These are phyloP conservation scores for Oenanthe sinensis DNA, from an alignment of 129 eudicot genomes.

Conservation along the genomic window DNA sequence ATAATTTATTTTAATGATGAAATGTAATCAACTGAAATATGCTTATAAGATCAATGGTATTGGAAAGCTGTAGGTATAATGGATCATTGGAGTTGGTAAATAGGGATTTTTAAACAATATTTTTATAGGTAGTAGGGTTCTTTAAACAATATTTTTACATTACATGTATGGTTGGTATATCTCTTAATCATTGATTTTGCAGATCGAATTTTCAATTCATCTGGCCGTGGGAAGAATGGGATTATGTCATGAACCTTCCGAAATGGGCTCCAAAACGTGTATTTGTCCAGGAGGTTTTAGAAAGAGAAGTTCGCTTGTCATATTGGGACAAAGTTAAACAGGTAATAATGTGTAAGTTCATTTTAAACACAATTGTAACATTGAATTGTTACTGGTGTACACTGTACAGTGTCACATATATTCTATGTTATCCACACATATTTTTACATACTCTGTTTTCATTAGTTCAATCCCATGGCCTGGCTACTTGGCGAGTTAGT, in stretches of 20 bases:
- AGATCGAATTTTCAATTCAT: constrained; percentile 96
- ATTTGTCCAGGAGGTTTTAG: constrained; percentile 96
- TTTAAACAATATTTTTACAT: neutral
- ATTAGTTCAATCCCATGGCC: neutral
- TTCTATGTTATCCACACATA: neutral
- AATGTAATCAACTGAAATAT: neutral
- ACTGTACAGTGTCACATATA: no score
- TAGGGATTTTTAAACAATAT: neutral
- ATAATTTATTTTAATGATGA: neutral
- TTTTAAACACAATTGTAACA: neutral
- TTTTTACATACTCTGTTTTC: neutral
- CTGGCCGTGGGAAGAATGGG: constrained; percentile 99
- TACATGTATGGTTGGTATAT: neutral
- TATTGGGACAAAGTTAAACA: constrained; percentile 96
- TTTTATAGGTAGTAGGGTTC: no score
- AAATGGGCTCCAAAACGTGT: constrained; percentile 97
- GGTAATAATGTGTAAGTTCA: constrained; percentile 28
- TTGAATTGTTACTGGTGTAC: neutral
- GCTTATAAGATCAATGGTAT: neutral
- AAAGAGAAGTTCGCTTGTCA: constrained; percentile 94
- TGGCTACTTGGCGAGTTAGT: neutral
- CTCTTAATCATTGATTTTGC: constrained; percentile 17
- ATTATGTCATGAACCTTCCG: constrained; percentile 89
- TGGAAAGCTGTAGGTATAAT: neutral
- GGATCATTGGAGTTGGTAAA: neutral